Base-by-base conservation (phyloP, 345 rosid species). In the Bruguiera sexangula region DNA sequence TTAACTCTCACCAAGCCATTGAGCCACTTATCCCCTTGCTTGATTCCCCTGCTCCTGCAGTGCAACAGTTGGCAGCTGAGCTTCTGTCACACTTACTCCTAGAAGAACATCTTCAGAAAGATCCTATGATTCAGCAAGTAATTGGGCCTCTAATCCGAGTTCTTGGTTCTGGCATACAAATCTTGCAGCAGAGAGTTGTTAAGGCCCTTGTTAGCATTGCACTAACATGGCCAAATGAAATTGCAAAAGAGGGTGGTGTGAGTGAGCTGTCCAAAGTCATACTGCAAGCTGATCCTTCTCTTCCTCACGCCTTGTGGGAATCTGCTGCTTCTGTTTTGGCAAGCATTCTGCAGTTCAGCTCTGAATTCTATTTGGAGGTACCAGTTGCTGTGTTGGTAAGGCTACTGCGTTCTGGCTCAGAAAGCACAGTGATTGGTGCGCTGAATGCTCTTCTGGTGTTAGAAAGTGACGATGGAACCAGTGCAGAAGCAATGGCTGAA, bases 401-500 rank as follows among this genome's bases (percentile, higher is more conserved):
- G 77, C 77, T 92, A 68, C 98, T 96, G 30, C 97, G 82, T 55
- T 89, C 99, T 66, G 90, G 95, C 62, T 83, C 84, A 29, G 99
- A 92, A 75, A 72, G 82, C 84, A 90, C 99, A 0, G 95, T 89
- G 34, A 67, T 85, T 61, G 99, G 97, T 58, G 92, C 99, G 19
- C 67, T 96, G 72, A 92, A 96, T 82, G 88, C 99, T 69, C 98
- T 92, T 83, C 84, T 96, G 71, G 97, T 96, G 69, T 79, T 96
- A 80, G 99, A 92, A 86, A 92, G 96, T 62, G 97, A 92, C 51
- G 98, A 96, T 65, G 95, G 92, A 67, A 87, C 96, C 56, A 92
- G 98, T 72, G 99, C 98, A 1, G 98, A 89, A 81, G 95, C 99
- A 52, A 92, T 96, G 99, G 97, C 99, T 61, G 98, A 89, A 80